Evolutionary conservation across 768 basidiomycete genomes (phyloP), one percentile per base, ranked within the genome.

Genomic region (Termitomyces sp.): DNA sequence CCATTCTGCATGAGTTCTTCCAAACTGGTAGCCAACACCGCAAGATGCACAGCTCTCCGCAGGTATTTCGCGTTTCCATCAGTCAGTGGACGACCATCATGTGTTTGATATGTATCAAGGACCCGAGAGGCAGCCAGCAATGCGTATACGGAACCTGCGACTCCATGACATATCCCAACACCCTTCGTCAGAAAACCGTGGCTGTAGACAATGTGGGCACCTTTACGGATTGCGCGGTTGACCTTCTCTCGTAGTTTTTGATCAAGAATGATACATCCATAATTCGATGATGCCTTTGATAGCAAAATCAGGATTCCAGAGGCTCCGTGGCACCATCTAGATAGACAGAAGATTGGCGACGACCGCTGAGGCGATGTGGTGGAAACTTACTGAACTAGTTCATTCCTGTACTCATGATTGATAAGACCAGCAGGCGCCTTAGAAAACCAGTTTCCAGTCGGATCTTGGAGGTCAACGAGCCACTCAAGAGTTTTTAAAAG

Each of bases 281-380:
- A 67, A 60, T 55, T 66, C 21, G 70, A 71, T 31, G 80, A 67
- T 30, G 76, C 61, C 1, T 74, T 78, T 0, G 78, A 74, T 10
- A 85, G 65, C 12, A 82, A 67, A 8, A 81, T 73, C 10, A 82
- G 53, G 30, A 80, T 70, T 3, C 78, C 81, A 0, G 82, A 67
- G 12, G 81, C 82, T 46, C 83, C 82, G 58, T 83, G 83, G 55
- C 82, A 84, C 83, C 82, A 83, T 57, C 83, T 81, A 56, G n/a
- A 37, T 11, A 33, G 40, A 23, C 23, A 23, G n/a, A 51, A 48
- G 37, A 23, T 54, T 37, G 31, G 31, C 30, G 8, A 23, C 21
- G 1, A 41, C 5, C 17, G 12, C 11, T 9, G 30, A 31, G 0
- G 35, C 0, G 3, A 9, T 33, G 14, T 35, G n/a, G 38, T 21